phyloP scores from a whole-genome alignment of 2,329 filamentous ascomycete species.

The Calonectria crousiana region DNA sequence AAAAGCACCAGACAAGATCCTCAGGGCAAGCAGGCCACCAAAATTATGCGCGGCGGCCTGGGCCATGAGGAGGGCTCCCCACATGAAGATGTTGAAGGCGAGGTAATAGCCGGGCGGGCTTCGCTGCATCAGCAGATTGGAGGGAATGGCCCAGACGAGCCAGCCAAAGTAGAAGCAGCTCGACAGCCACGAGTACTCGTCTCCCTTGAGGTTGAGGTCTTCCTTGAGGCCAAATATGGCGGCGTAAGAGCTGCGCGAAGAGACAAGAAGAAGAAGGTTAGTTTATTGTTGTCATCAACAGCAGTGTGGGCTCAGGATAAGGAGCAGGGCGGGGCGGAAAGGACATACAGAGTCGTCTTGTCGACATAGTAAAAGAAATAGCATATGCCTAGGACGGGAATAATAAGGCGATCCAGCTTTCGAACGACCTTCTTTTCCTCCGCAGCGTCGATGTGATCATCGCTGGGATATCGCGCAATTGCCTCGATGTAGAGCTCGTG shows the following conservation, averaged over 20 bases:
- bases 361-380: conserved; percentile 57
- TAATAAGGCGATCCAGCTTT: conserved; percentile 53
- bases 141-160: conserved; percentile 52
- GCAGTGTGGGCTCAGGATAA: background rate
- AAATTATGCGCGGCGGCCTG: conserved; percentile 71
- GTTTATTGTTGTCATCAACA: background rate
- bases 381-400: conserved; percentile 54
- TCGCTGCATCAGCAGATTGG: conserved; percentile 48
- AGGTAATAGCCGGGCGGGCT: conserved; percentile 53
- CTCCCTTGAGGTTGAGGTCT: conserved; percentile 67
- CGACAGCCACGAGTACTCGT: conserved; percentile 64
- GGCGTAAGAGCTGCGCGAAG: conserved; percentile 62
- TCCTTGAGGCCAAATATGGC: conserved; percentile 74
- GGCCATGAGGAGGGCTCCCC: conserved; percentile 59
- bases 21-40: conserved; percentile 63
- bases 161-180: conserved; percentile 54
- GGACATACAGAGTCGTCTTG: conserved; percentile 61
- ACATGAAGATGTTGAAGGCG: conserved; percentile 65
- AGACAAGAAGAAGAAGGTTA: background rate
- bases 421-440: conserved; percentile 49
- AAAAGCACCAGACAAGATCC: conserved; percentile 73
- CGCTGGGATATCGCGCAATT: conserved; percentile 51
- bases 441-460: conserved; percentile 51
- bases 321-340: background rate
- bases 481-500: conserved; percentile 51